phyloP scores from a whole-genome alignment of 2,329 filamentous ascomycete species.

The Cordyceps cateniannulata region DNA sequence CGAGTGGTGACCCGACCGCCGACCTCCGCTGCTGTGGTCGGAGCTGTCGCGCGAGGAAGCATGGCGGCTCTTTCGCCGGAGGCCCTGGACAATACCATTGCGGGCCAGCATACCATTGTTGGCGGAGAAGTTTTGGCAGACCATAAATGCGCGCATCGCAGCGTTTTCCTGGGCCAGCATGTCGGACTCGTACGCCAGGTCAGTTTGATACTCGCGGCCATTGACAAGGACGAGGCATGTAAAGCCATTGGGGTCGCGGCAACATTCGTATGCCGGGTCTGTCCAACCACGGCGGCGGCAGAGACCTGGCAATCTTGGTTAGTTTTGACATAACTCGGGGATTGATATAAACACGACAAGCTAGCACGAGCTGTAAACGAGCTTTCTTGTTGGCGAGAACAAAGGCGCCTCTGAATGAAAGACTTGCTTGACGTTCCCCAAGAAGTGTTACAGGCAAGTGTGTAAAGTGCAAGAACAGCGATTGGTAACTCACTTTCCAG shows the following conservation, averaged over 20 bases:
- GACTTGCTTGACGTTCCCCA: background rate
- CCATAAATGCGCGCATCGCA: slow-evolving; percentile 93
- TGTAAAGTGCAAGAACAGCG: slow-evolving; percentile 29
- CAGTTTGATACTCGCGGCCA: slow-evolving; percentile 92
- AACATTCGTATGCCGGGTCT: slow-evolving; percentile 82
- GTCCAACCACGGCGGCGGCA: slow-evolving; percentile 93
- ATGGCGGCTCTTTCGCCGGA: slow-evolving; percentile 48
- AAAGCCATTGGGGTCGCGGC: slow-evolving; percentile 67
- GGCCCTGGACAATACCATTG: slow-evolving; percentile 61
- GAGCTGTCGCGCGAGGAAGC: slow-evolving; percentile 40
- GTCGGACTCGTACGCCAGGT: slow-evolving; percentile 76
- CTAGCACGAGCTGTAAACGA: no score
- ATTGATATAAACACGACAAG: background rate
- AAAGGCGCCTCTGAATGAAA: background rate
- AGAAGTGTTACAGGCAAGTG: slow-evolving; percentile 38
- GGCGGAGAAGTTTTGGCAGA: slow-evolving; percentile 94
- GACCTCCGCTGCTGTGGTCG: slow-evolving; percentile 32
- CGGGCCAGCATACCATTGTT: slow-evolving; percentile 85
- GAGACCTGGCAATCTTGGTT: slow-evolving; percentile 55
- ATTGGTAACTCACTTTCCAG: slow-evolving; percentile 59
- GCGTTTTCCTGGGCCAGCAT: slow-evolving; percentile 84
- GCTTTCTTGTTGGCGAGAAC: background rate
- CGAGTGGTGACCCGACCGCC: slow-evolving; percentile 51
- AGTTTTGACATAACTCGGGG: background rate
- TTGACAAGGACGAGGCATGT: slow-evolving; percentile 91